Evolutionary conservation across 768 basidiomycete species (phyloP), one percentile per base, ranked within the genome.

Genomic region (Hericium erinaceus): DNA sequence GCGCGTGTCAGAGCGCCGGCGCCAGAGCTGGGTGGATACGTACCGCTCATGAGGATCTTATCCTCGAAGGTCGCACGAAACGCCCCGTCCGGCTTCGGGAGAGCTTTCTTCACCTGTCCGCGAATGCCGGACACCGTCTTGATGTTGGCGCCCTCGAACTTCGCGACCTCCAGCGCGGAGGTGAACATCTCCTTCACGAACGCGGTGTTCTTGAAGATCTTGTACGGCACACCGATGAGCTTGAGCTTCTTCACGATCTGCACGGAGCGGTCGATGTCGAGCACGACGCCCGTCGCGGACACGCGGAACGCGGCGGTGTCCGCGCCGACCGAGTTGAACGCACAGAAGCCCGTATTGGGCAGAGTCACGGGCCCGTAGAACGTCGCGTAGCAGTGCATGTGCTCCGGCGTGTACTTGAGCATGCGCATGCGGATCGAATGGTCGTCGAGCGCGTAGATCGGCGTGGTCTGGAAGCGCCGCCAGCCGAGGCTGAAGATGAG

Each of bases 401-500:
- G 97, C 73, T 99, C 97, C 0, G 97, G 97, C 0, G 97, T 98
- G 69, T 99, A 99, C 74, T 99, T 99, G 74, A 99, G 88, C 87
- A 98, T 90, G 39, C 97, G 92, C 86, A 98, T 97, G 16, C 97
- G 89, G 64, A 98, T 95, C 10, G 89, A 92, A 68, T 97, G 95
- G 71, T 99, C 97, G 69, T 99, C 97, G 20, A 99, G 76, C 18
- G 93, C 93, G 72, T 98, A 99, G 61, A 98, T 87, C 2, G 97
- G 97, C 5, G 95, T 76, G 0, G 83, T 88, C 70, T 99, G 97
- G 77, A 98, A 99, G 39, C 97, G 80, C 52, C 97, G 76, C 97
- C 97, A 99, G 16, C 97, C 97, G n/a, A 98, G 75, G 1, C 94
- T 97, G 73, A 98, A 81, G 61, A 98, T 89, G 57, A 99, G 80